Conservation (phyloP, 805 yeast species). For the Wickerhamiella cacticola region DNA sequence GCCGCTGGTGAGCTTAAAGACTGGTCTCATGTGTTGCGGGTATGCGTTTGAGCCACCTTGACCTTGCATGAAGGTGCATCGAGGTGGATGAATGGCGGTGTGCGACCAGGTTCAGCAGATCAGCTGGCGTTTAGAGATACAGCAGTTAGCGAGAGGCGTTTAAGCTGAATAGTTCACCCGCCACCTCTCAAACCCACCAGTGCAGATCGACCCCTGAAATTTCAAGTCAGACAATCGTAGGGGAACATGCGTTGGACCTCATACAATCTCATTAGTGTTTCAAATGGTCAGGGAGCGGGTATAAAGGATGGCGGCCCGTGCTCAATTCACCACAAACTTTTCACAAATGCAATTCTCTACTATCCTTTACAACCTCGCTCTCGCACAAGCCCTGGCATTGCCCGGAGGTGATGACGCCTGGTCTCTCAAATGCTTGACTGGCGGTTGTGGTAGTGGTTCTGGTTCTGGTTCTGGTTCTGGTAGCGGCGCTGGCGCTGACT, state of each 20-base stretch:
- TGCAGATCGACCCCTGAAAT: not conserved
- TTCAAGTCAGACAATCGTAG: not conserved
- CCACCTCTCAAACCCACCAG: too few relatives aligned
- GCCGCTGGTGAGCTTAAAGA: not conserved
- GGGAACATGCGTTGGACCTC: not conserved
- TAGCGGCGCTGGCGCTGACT: not conserved
- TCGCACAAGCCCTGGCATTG: conserved; percentile 1
- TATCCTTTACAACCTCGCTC: not conserved
- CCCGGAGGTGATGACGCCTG: not conserved
- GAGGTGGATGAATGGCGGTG: too few relatives aligned
- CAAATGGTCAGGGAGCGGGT: not conserved
- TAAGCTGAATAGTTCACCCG: too few relatives aligned
- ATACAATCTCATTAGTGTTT: not conserved
- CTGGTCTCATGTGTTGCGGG: not conserved
- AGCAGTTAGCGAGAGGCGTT: too few relatives aligned
- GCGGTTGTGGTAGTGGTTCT: not conserved
- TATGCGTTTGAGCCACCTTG: not conserved
- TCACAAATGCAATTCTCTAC: conserved; percentile 1
- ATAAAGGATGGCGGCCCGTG: not conserved
- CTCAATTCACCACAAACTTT: not conserved
- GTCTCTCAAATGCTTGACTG: not conserved
- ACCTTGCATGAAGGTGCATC: conserved; percentile 1
- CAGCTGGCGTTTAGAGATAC: too few relatives aligned
- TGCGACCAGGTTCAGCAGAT: too few relatives aligned
- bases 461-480: not conserved